Percentiles rank a stretch among this genome's conserved stretches.
These are phyloP conservation scores for Ustilago cynodontis DNA, from an alignment of 1,284 basidiomycete genomes.

Conservation along the genomic window DNA sequence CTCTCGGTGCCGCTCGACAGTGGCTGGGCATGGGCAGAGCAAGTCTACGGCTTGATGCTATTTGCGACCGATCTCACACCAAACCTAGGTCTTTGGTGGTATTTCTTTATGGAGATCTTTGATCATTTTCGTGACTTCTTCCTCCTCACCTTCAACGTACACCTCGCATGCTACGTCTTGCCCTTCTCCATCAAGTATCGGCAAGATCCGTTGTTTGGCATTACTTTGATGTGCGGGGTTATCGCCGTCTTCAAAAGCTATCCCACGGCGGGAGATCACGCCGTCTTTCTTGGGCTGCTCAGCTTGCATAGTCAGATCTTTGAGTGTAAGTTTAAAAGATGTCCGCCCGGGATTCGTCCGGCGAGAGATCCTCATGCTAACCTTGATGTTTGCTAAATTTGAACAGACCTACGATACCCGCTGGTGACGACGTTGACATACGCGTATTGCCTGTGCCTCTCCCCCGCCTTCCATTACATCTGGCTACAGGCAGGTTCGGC, in stretches of 20 bases:
- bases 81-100: conserved; percentile 96
- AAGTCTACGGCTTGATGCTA: conserved; percentile 87
- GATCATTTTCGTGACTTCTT: conserved; percentile 97
- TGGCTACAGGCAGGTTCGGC: conserved; percentile 94
- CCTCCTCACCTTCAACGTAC: conserved; percentile 91
- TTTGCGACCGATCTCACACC: conserved; percentile 77
- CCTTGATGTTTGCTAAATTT: background rate
- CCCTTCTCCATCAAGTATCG: conserved; percentile 90
- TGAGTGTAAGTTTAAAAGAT: conserved; percentile 75
- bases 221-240: conserved; percentile 82
- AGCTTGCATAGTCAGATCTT: conserved; percentile 86
- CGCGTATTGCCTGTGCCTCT: conserved; percentile 84
- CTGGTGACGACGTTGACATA: conserved; percentile 87
- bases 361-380: conserved; percentile 30
- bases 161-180: conserved; percentile 84
- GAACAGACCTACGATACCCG: conserved; percentile 84
- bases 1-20: conserved; percentile 72
- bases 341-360: background rate
- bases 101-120: conserved; percentile 99
- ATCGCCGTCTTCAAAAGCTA: conserved; percentile 91
- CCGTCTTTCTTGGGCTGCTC: conserved; percentile 84
- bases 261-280: conserved; percentile 87
- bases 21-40: conserved; percentile 76
- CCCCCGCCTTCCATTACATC: conserved; percentile 90
- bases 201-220: conserved; percentile 85